Base-by-base conservation (phyloP, 2,329 filamentous ascomycete genomes). In the Pezicula carpinea region DNA sequence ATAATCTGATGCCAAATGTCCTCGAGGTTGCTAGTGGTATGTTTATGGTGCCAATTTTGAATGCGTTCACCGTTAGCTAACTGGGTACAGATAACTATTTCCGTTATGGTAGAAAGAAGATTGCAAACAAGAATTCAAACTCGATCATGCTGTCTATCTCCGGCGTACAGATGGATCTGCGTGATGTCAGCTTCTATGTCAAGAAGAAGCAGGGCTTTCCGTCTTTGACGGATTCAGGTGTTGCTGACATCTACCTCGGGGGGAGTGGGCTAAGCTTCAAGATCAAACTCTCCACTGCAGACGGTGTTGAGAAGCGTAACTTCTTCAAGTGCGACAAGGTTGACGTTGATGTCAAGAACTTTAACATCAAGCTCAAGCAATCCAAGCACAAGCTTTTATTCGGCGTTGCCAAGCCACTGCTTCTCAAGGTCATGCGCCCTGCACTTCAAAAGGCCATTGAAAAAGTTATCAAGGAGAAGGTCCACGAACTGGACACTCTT, bases 271-370 rank as follows among this genome's bases (percentile, higher is more conserved):
- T 99, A 66, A 87, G 85, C 61, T 96, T 97, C 79, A 91, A 90
- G 69, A 82, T 97, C 63, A 88, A 89, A 64, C 78, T 96, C 58
- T 88, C 91, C 47, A 91, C 84, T 39, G 84, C 89, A 3, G 83
- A 92, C 44, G 80, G 84, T 64, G 76, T 74, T 17, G 90, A 96
- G 60, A 73, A 75, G 22, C 81, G 87, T 59, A 83, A 93, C 66
- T 93, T 95, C 71, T 92, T 97, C 80, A 96, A 96, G 79, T 79
- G 97, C 51, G 89, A 95, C 63, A 91, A 87, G 67, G 86, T 96
- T 3, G 76, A 87, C 34, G 88, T 95, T 17, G 83, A 89, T 59
- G 80, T 96, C 57, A 87, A 88, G 70, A 67, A 91, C 62, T 76
- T 96, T 48, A 80, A 86, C 58, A 83, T 99, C 71, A 96, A 95